Percentiles rank a stretch among this genome's conserved stretches.
Conservation (phyloP, 495 filamentous ascomycete species). For the Staphylotrichum tortipilum region DNA sequence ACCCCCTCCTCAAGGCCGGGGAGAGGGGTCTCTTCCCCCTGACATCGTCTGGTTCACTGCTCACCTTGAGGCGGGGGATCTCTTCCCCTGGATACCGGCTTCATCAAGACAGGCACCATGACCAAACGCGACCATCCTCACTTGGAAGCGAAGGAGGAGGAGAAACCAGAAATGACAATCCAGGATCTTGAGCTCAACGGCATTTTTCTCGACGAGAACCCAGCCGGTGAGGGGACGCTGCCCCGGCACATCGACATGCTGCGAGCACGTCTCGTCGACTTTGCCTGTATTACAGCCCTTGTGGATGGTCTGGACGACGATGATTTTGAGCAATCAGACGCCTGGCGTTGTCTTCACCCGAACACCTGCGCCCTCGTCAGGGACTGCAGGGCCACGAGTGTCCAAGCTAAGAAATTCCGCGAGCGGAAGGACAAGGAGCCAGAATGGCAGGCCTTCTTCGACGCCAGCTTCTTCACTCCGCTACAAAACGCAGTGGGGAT, state of each 20-base stretch:
- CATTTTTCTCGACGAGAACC: background rate
- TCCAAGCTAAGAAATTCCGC: background rate
- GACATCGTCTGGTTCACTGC: no score
- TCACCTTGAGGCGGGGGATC: no score
- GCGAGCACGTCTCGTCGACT: background rate
- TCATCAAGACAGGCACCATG: no score
- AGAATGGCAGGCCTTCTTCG: background rate
- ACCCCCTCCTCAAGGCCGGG: no score
- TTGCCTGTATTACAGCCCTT: background rate
- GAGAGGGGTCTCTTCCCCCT: no score
- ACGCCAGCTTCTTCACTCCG: background rate
- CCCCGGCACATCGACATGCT: background rate
- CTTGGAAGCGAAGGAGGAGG: no score
- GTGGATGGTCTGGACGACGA: background rate
- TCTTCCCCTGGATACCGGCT: no score
- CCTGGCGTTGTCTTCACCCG: background rate
- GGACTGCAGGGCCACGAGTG: background rate
- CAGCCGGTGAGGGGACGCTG: background rate
- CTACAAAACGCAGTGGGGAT: no score
- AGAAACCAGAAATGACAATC: no score
- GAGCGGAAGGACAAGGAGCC: background rate
- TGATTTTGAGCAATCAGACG: background rate
- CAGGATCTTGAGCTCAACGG: background rate
- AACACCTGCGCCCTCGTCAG: no score
- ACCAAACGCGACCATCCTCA: no score